Percentiles rank a stretch among this genome's conserved stretches.
These are phyloP conservation scores for Drosera spatulata DNA, from an alignment of 179 eudicot species.

Conservation along the genomic window DNA sequence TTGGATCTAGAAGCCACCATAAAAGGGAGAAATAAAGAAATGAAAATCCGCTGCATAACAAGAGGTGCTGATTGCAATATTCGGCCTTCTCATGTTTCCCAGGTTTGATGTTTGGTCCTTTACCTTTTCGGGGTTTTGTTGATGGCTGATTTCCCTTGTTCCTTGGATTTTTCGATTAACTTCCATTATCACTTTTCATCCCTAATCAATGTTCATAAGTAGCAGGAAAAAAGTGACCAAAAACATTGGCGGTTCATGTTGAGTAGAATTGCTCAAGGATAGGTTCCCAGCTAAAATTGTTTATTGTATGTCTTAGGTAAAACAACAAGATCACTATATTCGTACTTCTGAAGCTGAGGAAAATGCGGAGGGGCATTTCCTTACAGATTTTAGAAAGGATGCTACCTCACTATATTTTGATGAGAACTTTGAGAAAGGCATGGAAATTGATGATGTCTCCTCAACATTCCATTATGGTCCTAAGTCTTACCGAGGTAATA, in stretches of 20 bases:
- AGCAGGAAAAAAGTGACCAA: too few species aligned
- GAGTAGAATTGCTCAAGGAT: background rate
- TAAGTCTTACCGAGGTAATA: conserved; percentile 14
- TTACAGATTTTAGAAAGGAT: conserved; percentile 24
- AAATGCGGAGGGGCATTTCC: conserved; percentile 14
- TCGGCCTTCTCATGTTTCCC: background rate
- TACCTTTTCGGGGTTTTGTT: too few species aligned
- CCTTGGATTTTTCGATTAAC: too few species aligned
- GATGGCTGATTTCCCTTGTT: too few species aligned
- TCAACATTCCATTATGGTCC: conserved; percentile 34
- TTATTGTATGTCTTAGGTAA: conserved; percentile 17
- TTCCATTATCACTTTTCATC: too few species aligned
- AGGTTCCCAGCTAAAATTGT: background rate
- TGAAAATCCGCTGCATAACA: too few species aligned
- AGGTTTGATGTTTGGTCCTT: too few species aligned
- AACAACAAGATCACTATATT: conserved; percentile 19
- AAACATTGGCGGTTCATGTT: too few species aligned
- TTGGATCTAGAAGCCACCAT: too few species aligned
- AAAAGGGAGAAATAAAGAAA: too few species aligned
- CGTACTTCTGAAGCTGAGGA: conserved; percentile 21
- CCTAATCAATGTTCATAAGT: too few species aligned
- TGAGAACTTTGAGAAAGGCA: conserved; percentile 27
- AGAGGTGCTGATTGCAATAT: too few species aligned
- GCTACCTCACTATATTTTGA: conserved; percentile 28
- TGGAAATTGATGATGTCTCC: conserved; percentile 34